These are phyloP conservation scores for Pseudozyma flocculosa DNA, from an alignment of 1,284 basidiomycete species.

Conservation along the genomic window DNA sequence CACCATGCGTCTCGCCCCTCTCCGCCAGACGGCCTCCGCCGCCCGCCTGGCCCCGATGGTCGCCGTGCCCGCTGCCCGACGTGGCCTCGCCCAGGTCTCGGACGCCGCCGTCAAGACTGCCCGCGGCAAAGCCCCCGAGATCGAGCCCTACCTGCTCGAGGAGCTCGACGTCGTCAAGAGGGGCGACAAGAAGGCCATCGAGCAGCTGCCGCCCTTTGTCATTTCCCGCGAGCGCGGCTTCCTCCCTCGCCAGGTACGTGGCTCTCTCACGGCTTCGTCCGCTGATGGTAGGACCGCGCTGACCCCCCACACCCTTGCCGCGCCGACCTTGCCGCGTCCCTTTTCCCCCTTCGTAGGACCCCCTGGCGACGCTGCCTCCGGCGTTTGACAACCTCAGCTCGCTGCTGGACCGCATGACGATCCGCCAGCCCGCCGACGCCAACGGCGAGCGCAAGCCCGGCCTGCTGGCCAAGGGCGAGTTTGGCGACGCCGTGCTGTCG, in stretches of 20 bases:
- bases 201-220: conserved; percentile 38
- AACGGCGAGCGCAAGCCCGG: conserved; percentile 35
- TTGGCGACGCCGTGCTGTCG: conserved; percentile 44
- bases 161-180: conserved; percentile 19
- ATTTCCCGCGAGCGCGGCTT: conserved; percentile 42
- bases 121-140: conserved; percentile 3
- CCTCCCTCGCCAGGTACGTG: conserved; percentile 21
- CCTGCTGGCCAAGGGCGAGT: conserved; percentile 47
- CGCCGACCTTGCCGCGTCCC: too few relatives aligned
- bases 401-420: conserved; percentile 52
- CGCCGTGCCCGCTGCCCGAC: conserved; percentile 1
- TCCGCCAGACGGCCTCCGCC: conserved; percentile 16
- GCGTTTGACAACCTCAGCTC: conserved; percentile 36
- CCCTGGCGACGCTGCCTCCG: conserved; percentile 34
- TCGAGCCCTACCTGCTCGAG: conserved; percentile 45
- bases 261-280: background rate
- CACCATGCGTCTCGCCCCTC: conserved; percentile 13
- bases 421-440: conserved; percentile 41
- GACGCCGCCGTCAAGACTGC: conserved; percentile 12
- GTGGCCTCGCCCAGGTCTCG: conserved; percentile 28
- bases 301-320: too few relatives aligned
- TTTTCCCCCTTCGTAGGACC: conserved; percentile 18
- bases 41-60: conserved; percentile 1
- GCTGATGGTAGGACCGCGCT: background rate
- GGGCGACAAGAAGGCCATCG: conserved; percentile 26